phyloP scores from a whole-genome alignment of 495 filamentous ascomycete species.

The Xylaria intraflava region DNA sequence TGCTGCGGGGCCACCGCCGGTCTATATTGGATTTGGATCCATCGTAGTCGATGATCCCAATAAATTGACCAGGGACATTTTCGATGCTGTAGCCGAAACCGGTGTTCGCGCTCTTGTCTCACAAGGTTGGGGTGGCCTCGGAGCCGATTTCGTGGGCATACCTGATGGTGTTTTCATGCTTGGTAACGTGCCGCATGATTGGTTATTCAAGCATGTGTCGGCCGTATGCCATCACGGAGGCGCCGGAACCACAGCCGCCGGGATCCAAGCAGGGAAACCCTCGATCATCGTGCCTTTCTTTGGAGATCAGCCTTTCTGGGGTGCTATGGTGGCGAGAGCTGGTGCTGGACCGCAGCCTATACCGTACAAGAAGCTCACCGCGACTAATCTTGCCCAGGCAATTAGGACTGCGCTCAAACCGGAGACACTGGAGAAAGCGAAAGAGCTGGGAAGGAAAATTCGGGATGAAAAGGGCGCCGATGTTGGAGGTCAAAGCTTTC shows the following conservation, averaged over 20 bases:
- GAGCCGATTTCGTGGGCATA: slow-evolving; percentile 51
- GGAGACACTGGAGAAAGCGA: slow-evolving; percentile 49
- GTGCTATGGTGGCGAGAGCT: slow-evolving; percentile 62
- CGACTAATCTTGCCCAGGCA: slow-evolving; percentile 54
- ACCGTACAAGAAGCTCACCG: slow-evolving; percentile 60
- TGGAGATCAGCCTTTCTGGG: slow-evolving; percentile 83
- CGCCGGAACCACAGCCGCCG: slow-evolving; percentile 73
- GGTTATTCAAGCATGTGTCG: slow-evolving; percentile 71
- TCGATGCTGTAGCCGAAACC: slow-evolving; percentile 56
- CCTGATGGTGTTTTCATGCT: slow-evolving; percentile 70
- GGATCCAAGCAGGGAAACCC: slow-evolving; percentile 60
- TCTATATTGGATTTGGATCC: slow-evolving; percentile 78
- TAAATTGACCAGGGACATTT: slow-evolving; percentile 58
- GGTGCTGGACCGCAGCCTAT: slow-evolving; percentile 69
- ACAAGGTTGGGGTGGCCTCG: slow-evolving; percentile 74
- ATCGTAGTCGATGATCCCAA: slow-evolving; percentile 74
- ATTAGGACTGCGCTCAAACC: slow-evolving; percentile 54
- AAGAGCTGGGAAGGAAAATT: slow-evolving; percentile 55
- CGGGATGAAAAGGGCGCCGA: slow-evolving; percentile 57
- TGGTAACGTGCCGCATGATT: slow-evolving; percentile 74
- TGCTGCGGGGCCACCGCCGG: slow-evolving; percentile 56
- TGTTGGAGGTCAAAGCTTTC: slow-evolving; percentile 61
- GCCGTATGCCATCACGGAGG: slow-evolving; percentile 78
- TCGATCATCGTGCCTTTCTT: slow-evolving; percentile 80
- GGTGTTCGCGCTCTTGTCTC: slow-evolving; percentile 71